A percentile compares a stretch with the other conserved stretches of the same genome.
Conservation (phyloP, 2,329 filamentous ascomycete genomes). For the Fusarium domesticum region DNA sequence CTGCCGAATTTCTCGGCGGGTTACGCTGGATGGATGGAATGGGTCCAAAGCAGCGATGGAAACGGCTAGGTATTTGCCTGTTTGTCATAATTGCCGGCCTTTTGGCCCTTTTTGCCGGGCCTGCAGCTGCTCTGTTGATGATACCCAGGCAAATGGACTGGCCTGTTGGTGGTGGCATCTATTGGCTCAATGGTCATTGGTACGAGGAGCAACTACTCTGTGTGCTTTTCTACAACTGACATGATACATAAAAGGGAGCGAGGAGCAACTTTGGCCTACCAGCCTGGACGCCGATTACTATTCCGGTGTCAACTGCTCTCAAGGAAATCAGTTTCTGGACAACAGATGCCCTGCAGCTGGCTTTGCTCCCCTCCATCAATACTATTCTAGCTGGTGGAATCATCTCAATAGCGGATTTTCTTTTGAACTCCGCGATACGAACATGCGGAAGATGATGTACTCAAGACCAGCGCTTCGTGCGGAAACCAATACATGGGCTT, state of each 20-base stretch:
- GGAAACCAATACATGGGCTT: neutral
- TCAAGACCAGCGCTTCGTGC: neutral
- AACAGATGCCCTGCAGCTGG: slow-evolving; percentile 2
- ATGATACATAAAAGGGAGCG: slow-evolving; percentile 1
- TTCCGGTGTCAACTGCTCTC: neutral
- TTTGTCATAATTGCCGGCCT: neutral
- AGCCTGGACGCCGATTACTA: slow-evolving; percentile 1
- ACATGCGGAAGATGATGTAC: neutral
- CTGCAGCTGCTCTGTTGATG: neutral
- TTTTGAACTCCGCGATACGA: neutral
- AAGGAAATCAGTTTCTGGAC: neutral
- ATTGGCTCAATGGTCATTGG: slow-evolving; percentile 1
- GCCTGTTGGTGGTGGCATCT: neutral
- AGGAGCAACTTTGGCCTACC: slow-evolving; percentile 4
- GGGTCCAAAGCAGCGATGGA: neutral
- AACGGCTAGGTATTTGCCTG: neutral
- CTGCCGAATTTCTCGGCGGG: neutral
- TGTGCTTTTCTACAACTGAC: neutral
- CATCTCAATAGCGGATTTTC: neutral
- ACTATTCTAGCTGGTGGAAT: slow-evolving; percentile 1
- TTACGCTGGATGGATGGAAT: neutral
- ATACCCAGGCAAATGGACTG: neutral
- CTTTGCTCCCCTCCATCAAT: neutral
- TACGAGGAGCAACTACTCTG: too few species aligned
- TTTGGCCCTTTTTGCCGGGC: neutral